Evolutionary conservation across 208 protist genomes (phyloP).

Genomic region (Strigomonas culicis): DNA sequence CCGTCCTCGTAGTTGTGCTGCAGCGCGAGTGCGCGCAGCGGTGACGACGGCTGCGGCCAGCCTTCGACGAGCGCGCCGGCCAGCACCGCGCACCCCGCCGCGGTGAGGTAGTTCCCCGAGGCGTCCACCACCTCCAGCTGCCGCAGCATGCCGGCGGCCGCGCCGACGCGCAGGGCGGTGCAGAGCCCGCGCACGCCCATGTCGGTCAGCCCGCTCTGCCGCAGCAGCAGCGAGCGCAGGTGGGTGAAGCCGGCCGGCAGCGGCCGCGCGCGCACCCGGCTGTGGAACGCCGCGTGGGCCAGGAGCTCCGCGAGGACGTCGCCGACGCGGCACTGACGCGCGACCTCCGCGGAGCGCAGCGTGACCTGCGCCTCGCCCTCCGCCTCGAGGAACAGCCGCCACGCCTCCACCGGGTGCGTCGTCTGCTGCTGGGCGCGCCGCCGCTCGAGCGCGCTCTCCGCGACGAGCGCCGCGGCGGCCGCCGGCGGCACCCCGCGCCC

Average conservation of each 20-base stretch:
- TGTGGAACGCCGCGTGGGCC: slow-evolving; percentile 65
- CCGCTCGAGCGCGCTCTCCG: neutral
- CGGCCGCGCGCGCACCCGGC: slow-evolving; percentile 20
- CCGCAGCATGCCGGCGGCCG: slow-evolving; percentile 39
- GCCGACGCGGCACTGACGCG: slow-evolving; percentile 54
- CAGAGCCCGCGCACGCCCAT: slow-evolving; percentile 45
- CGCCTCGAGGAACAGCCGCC: slow-evolving; percentile 28
- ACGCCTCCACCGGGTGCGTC: slow-evolving; percentile 11
- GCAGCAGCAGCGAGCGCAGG: slow-evolving; percentile 58
- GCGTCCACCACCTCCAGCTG: slow-evolving; percentile 51
- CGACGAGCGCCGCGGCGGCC: neutral
- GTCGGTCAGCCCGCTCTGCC: slow-evolving; percentile 60
- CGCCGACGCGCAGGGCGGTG: slow-evolving; percentile 22
- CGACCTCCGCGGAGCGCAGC: slow-evolving; percentile 23
- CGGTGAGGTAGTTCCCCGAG: slow-evolving; percentile 56
- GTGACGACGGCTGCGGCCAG: slow-evolving; percentile 2
- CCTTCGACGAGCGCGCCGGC: slow-evolving; percentile 15
- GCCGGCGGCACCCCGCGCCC: slow-evolving; percentile 19
- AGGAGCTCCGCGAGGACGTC: slow-evolving; percentile 61
- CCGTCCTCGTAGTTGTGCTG: slow-evolving; percentile 44
- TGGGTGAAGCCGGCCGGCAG: slow-evolving; percentile 42
- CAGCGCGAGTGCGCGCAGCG: slow-evolving; percentile 33
- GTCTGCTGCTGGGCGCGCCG: slow-evolving; percentile 4
- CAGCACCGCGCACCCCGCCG: slow-evolving; percentile 42
- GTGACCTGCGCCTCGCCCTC: slow-evolving; percentile 37